These are phyloP conservation scores for Paecilomyces niveus DNA, from an alignment of 2,329 filamentous ascomycete species.

Conservation along the genomic window DNA sequence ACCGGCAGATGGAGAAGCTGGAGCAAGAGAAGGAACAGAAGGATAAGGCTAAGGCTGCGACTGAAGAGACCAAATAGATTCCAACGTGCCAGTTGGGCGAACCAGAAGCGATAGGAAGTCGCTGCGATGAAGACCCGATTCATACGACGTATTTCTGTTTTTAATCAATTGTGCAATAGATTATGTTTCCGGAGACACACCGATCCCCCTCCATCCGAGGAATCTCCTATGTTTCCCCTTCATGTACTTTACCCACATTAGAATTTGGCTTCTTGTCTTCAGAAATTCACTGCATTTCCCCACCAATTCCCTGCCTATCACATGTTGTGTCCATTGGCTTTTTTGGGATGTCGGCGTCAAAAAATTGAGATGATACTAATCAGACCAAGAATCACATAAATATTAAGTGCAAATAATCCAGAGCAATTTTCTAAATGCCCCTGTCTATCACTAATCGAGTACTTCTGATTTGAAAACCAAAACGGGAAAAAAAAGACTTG, in stretches of 20 bases:
- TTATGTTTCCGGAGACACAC: neutral
- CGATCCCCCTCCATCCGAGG: neutral
- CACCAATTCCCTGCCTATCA: neutral
- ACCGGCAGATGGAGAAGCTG: conserved; percentile 19
- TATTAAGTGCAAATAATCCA: neutral
- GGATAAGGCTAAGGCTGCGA: conserved; percentile 19
- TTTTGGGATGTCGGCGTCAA: neutral
- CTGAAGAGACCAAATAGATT: conserved; percentile 6
- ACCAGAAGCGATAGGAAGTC: neutral
- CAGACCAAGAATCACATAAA: neutral
- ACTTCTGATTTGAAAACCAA: neutral
- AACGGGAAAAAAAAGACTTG: neutral
- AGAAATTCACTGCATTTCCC: neutral
- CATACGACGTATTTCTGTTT: conserved; percentile 8
- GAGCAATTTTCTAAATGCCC: too few species aligned
- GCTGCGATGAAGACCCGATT: conserved; percentile 4
- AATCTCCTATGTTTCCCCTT: neutral
- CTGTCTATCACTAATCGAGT: too few species aligned
- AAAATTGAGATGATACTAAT: neutral
- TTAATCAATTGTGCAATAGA: conserved; percentile 8
- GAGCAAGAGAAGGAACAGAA: conserved; percentile 12
- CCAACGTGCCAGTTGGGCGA: neutral
- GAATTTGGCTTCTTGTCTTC: neutral
- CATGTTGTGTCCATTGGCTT: neutral
- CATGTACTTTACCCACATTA: neutral